Evolutionary conservation across 371 early-diverging fungal species (phyloP), one percentile per base, ranked within the genome.

Genomic region (Mucor velutinosus): DNA sequence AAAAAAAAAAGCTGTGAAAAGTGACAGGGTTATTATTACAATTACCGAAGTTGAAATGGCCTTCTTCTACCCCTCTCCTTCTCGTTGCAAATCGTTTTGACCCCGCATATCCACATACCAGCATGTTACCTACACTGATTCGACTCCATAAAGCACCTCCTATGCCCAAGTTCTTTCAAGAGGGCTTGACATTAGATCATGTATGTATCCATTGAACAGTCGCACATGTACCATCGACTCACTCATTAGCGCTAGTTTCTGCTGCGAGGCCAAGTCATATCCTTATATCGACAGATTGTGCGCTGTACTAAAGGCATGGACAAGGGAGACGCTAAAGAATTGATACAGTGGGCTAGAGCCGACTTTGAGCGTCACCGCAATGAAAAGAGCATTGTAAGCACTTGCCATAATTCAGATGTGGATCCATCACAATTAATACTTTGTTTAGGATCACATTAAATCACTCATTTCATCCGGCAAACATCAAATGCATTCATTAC

Each of bases 351-450:
- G 82, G 87, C 87, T 12, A 80, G 88, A 57, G 69, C 83, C 4
- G 90, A 89, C 58, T 88, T 89, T 74, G 90, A 89, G 69, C 86
- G 83, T 19, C 85, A 84, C 58, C 81, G 87, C 12, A 64, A 76
- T 25, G 90, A 87, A 39, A 83, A 69, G 41, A 80, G 83, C 57
- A 73, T 86, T 59, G 89, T 86, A 87, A 64, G 73, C 25, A 25
- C 23, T 5, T 47, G 21, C 10, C 17, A 4, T 14, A 4, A 7
- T 47, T 0, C 2, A 21, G 8, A 21, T 41, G 1, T n/a, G 21
- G 7, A 11, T 10, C 15, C 7, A 25, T 5, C 58, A 4, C 4
- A 57, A 12, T 30, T 63, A 17, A 43, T 1, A 0, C 0, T 17
- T 43, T 15, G 8, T 41, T 10, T 67, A 87, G 85, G 86, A 86